Conservation (phyloP, 805 yeast species). For the Metschnikowia gruessii region DNA sequence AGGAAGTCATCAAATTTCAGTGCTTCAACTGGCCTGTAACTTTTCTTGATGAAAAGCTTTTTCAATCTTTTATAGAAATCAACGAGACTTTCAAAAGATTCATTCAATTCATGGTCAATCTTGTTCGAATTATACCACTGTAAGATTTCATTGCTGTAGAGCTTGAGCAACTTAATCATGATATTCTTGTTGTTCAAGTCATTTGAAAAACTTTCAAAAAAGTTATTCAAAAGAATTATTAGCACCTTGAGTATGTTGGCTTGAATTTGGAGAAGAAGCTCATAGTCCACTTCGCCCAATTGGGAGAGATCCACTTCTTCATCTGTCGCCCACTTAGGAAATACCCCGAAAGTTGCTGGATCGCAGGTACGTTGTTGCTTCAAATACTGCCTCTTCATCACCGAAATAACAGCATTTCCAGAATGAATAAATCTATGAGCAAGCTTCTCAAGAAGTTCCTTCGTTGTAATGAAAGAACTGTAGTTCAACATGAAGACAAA, state of each 20-base stretch:
- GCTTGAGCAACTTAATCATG: conserved; percentile 61
- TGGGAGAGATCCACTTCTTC: conserved; percentile 35
- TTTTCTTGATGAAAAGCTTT: conserved; percentile 64
- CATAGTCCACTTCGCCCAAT: conserved; percentile 56
- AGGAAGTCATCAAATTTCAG: conserved; percentile 39
- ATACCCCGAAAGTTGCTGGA: conserved; percentile 21
- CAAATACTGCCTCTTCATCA: conserved; percentile 35
- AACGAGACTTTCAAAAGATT: conserved; percentile 39
- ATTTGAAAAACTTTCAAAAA: conserved; percentile 72
- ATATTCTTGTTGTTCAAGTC: conserved; percentile 57
- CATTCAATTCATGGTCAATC: conserved; percentile 33
- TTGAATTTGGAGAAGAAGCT: conserved; percentile 71
- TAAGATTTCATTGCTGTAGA: conserved; percentile 63
- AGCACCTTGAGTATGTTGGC: conserved; percentile 78
- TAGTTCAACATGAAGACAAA: conserved; percentile 42
- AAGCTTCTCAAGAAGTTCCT: conserved; percentile 37
- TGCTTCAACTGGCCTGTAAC: conserved; percentile 57
- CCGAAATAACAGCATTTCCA: conserved; percentile 44
- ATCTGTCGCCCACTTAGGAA: conserved; percentile 61
- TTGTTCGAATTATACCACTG: conserved; percentile 47
- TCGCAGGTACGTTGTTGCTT: conserved; percentile 14
- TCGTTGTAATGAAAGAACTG: conserved; percentile 39
- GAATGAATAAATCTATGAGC: conserved; percentile 42
- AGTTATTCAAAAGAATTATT: conserved; percentile 64
- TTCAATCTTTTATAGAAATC: conserved; percentile 61